Evolutionary conservation across 2,329 filamentous ascomycete species (phyloP).

Genomic region (Cladosporium sp.): DNA sequence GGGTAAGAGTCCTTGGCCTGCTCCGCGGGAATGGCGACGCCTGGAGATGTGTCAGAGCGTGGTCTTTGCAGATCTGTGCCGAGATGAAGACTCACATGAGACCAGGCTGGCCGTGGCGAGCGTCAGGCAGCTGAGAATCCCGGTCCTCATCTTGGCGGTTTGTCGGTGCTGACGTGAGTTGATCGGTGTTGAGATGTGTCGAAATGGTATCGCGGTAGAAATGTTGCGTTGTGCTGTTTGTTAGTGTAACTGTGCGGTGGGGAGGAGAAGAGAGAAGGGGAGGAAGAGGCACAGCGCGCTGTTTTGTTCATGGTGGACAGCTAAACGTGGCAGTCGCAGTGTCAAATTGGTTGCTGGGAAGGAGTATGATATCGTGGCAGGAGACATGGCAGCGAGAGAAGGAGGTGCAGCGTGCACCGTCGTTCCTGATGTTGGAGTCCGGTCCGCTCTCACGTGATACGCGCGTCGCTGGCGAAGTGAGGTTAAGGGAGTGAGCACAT

Average conservation of each 20-base stretch:
- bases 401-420: background rate
- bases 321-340: background rate
- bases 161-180: no score
- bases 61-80: background rate
- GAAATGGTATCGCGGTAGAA: background rate
- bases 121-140: background rate
- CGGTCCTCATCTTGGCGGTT: slow-evolving; percentile 6
- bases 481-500: no score
- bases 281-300: background rate
- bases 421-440: no score
- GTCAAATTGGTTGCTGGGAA: background rate
- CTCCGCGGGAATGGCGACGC: background rate
- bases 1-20: background rate
- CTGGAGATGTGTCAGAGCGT: background rate
- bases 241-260: background rate
- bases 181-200: background rate
- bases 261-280: background rate
- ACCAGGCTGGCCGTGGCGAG: background rate
- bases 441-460: no score
- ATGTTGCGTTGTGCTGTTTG: slow-evolving; percentile 10
- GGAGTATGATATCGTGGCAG: background rate
- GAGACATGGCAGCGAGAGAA: background rate
- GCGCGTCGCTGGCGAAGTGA: no score
- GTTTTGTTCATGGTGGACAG: slow-evolving; percentile 1
- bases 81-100: background rate